Evolutionary conservation across 106 monocot species (phyloP), one percentile per base, ranked within the genome.

Genomic region (Apostasia shenzhenica): DNA sequence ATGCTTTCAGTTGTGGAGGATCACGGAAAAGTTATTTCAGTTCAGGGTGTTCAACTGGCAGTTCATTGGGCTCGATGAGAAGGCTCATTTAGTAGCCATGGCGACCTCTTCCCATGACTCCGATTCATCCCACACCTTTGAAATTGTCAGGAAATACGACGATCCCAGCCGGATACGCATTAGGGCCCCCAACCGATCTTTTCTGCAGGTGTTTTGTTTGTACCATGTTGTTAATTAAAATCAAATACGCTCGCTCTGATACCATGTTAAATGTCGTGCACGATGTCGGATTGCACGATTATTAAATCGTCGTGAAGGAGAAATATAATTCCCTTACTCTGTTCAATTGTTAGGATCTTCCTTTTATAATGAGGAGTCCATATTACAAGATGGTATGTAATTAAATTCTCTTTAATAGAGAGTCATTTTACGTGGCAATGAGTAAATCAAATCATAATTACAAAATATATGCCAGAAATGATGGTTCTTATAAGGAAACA

Each of bases 1-100:
- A 26, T 26, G 26, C 26, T 26, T 39, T 8, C 57, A 70, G 66
- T 50, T 83, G 40, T 84, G 84, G 84, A 84, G 84, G 46, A 10
- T 47, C 58, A 41, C 38, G 9, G 14, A 39, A 12, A 14, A 40
- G 13, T 45, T 14, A 13, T 59, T 70, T 14, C 57, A 57, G 3
- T 39, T 70, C 45, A 55, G 42, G 37, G 70, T 58, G 0, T 59
- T 70, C 4, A 46, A 57, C 10, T 14, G 37, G 12, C 58, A 49
- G 2, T 59, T 70, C 47, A 8, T 48, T 10, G 57, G 70, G 46
- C 39, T 73, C 0, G 45, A 41, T 7, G 43, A 51, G 5, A 12
- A 45, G 9, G 53, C 2, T 10, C 41, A 5, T 13, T 67, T 74
- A 12, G 74, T 75, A 1, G 84, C 79, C 2, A 38, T 44, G n/a